phyloP scores from a whole-genome alignment of 371 early-diverging fungal genomes.

The Choanephora cucurbitarum region DNA sequence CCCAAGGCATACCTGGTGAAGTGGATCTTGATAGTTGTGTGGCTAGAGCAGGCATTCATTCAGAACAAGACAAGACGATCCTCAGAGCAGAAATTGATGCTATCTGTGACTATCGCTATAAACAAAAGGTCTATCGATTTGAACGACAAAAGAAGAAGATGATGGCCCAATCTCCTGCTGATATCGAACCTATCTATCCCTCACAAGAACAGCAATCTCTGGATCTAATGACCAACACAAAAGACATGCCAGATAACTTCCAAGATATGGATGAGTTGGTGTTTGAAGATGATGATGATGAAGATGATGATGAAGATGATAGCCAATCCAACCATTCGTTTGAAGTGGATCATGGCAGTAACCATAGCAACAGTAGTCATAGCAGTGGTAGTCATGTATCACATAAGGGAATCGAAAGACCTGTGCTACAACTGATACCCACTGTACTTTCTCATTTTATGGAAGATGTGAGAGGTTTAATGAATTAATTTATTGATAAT shows the following conservation, averaged over 20 bases:
- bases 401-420: slow-evolving; percentile 11
- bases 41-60: slow-evolving; percentile 14
- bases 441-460: slow-evolving; percentile 16
- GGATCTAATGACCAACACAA: slow-evolving; percentile 22
- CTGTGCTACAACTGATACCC: slow-evolving; percentile 8
- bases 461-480: slow-evolving; percentile 3
- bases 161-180: slow-evolving; percentile 21
- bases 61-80: slow-evolving; percentile 8
- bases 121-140: slow-evolving; percentile 38
- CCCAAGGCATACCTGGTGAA: slow-evolving; percentile 34
- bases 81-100: slow-evolving; percentile 38
- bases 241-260: slow-evolving; percentile 31
- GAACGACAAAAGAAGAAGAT: slow-evolving; percentile 16
- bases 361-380: background rate
- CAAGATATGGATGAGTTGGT: slow-evolving; percentile 32
- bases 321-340: background rate
- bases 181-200: slow-evolving; percentile 7
- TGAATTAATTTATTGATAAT: slow-evolving; percentile 6
- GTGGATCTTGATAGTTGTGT: slow-evolving; percentile 26
- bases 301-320: background rate
- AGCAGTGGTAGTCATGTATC: slow-evolving; percentile 12
- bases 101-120: slow-evolving; percentile 38
- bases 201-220: slow-evolving; percentile 24
- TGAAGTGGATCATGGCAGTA: background rate
- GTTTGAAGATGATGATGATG: slow-evolving; percentile 21